A percentile compares a stretch with the other conserved stretches of the same genome.
Conservation (phyloP, 2,329 filamentous ascomycete genomes). For the Phoma sp. region DNA sequence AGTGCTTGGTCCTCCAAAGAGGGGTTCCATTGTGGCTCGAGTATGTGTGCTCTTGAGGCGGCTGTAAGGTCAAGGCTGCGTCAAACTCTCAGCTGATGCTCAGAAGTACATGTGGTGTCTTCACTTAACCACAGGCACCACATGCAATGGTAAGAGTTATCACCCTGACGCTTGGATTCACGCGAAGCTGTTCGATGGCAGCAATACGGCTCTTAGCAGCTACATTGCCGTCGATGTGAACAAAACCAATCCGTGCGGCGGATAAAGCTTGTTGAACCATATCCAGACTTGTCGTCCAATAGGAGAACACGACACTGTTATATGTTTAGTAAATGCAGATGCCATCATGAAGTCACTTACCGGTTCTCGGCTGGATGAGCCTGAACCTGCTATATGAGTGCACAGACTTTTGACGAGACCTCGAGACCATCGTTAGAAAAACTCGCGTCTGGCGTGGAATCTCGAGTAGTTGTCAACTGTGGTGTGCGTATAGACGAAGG, state of each 20-base stretch:
- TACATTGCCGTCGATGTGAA: neutral
- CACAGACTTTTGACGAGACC: neutral
- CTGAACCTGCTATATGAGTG: neutral
- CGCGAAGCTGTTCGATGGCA: constrained; percentile 51
- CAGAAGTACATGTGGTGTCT: neutral
- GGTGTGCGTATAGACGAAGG: neutral
- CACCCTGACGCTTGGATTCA: constrained; percentile 48
- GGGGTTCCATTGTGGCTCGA: constrained; percentile 60
- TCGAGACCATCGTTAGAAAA: neutral
- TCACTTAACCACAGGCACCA: constrained; percentile 57
- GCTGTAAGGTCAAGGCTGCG: constrained; percentile 55
- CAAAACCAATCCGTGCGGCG: neutral
- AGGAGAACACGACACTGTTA: neutral
- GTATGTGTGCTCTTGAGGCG: constrained; percentile 56
- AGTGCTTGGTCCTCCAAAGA: constrained; percentile 54
- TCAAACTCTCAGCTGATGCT: neutral
- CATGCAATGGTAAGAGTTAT: constrained; percentile 58
- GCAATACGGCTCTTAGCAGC: neutral
- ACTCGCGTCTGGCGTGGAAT: neutral
- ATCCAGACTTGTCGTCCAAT: neutral
- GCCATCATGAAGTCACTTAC: neutral
- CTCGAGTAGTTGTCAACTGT: neutral
- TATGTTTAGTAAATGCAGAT: neutral
- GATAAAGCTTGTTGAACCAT: neutral
- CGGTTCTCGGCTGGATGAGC: neutral